Percentiles rank a stretch among this genome's conserved stretches.
These are phyloP conservation scores for Dictyostelium intermedium DNA, from an alignment of 78 protist species.

Conservation along the genomic window DNA sequence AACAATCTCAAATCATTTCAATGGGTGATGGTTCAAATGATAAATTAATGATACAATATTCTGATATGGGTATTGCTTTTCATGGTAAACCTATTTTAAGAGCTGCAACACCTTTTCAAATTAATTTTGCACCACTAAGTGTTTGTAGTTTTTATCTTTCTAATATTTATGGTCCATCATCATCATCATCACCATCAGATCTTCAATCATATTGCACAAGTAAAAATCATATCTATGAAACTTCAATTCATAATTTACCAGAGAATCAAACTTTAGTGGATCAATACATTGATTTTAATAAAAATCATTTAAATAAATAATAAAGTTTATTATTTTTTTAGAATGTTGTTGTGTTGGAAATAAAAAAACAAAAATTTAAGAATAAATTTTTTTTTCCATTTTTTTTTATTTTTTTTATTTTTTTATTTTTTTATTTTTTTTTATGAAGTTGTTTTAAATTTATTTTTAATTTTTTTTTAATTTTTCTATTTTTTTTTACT, in stretches of 20 bases:
- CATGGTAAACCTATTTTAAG: slow-evolving; percentile 54
- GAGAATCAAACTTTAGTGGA: not conserved
- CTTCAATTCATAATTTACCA: not conserved
- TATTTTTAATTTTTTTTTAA: not conserved
- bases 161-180: not conserved
- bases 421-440: not conserved
- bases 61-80: slow-evolving; percentile 60
- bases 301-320: not conserved
- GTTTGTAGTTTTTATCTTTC: slow-evolving; percentile 7
- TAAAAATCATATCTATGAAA: not conserved
- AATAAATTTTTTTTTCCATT: too few species aligned
- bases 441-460: not conserved
- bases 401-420: not conserved
- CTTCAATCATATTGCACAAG: not conserved
- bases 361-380: too few species aligned
- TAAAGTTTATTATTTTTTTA: not conserved
- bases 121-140: slow-evolving; percentile 19
- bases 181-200: not conserved
- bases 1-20: slow-evolving; percentile 15
- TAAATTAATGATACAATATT: slow-evolving; percentile 39
- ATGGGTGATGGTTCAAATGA: slow-evolving; percentile 83
- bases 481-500: not conserved
- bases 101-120: slow-evolving; percentile 58
- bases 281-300: not conserved
- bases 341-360: not conserved